Evolutionary conservation across 2,329 filamentous ascomycete species (phyloP), one percentile per base, ranked within the genome.

Genomic region (Raffaelea deltoideospora): DNA sequence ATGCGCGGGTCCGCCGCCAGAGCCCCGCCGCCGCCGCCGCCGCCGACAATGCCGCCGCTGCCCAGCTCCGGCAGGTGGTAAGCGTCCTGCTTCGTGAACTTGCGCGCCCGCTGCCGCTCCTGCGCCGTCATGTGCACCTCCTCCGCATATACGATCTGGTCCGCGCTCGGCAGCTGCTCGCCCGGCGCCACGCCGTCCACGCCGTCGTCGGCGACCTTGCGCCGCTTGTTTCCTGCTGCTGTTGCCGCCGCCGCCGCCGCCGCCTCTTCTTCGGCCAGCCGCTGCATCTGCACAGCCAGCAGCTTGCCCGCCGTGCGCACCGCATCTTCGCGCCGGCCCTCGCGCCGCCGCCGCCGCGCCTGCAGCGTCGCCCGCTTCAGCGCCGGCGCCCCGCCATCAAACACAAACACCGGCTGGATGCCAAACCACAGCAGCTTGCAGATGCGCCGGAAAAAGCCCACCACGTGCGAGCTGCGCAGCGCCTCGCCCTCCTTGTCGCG

Each of bases 401-500:
- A 98, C 13, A 98, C 87, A 55, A 98, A 98, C 31, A 98, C 86
- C 0, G 90, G 92, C 44, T 80, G 83, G 55, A 98, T 94, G 34
- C 92, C 90, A 51, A 90, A 88, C 71, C 88, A 98, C 2, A 98
- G 70, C 1, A 98, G 70, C 56, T 98, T 98, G 69, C 90, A 98
- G 55, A 98, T 94, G 42, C 90, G 78, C 35, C 90, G 83, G 60
- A 98, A 98, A 72, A 98, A 98, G 28, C 92, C 90, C 31, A 98
- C 84, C 26, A 98, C 75, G 52, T 98, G 90, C 22, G 84, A 88
- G 61, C 95, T 98, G 45, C 87, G 84, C 36, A 98, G 67, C 1
- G 90, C 90, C 53, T 98, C 94, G 37, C 90, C 90, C 59, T 98
- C 90, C 52, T 96, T 95, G 60, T 98, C 90, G 49, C 90, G 87